Conservation (phyloP, 495 filamentous ascomycete genomes). For the Pyrenopolyporus hunteri region DNA sequence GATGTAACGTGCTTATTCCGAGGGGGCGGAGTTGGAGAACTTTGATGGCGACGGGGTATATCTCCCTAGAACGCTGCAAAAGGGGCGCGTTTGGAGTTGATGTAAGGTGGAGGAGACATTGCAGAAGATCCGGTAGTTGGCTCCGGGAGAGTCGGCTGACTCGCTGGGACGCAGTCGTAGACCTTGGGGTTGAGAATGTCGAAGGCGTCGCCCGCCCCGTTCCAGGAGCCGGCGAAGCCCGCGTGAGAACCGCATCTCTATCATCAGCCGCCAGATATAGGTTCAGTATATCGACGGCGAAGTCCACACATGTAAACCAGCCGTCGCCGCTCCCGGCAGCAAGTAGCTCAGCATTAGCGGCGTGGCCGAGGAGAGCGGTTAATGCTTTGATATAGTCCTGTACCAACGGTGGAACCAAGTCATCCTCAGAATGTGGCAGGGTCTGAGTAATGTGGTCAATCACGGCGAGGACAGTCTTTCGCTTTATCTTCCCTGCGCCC, state of each 20-base stretch:
- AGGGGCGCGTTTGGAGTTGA: constrained; percentile 75
- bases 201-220: constrained; percentile 33
- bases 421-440: constrained; percentile 65
- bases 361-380: constrained; percentile 68
- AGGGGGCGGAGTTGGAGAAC: constrained; percentile 65
- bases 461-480: constrained; percentile 76
- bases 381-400: constrained; percentile 82
- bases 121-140: constrained; percentile 59
- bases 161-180: constrained; percentile 33
- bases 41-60: constrained; percentile 63
- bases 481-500: constrained; percentile 69
- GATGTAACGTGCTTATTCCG: constrained; percentile 66
- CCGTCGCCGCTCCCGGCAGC: constrained; percentile 54
- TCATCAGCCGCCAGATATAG: constrained; percentile 50
- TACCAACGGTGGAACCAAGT: constrained; percentile 73
- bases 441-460: constrained; percentile 82
- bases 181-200: constrained; percentile 40
- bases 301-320: constrained; percentile 72
- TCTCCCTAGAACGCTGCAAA: constrained; percentile 59
- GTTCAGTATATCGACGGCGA: constrained; percentile 64
- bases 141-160: constrained; percentile 27
- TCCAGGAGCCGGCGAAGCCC: constrained; percentile 52
- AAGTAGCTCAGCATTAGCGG: constrained; percentile 80
- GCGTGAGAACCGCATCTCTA: constrained; percentile 39
- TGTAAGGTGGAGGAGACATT: constrained; percentile 70